Percentiles rank a stretch among this genome's conserved stretches.
Evolutionary conservation across 805 yeast genomes (phyloP).

Genomic region (Candida railenensis): DNA sequence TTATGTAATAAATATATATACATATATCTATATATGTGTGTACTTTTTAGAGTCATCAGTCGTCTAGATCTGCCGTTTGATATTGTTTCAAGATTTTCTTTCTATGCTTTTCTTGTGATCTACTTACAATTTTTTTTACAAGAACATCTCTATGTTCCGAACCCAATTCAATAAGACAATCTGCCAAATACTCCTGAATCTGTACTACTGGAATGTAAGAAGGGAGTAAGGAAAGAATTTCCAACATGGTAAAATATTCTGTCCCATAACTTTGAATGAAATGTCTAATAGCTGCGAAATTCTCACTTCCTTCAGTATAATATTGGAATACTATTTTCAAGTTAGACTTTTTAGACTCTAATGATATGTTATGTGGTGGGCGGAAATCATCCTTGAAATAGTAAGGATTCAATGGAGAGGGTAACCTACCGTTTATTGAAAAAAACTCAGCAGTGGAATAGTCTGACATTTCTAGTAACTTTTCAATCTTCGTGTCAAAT

Average conservation of each 20-base stretch:
- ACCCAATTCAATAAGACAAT: conserved; percentile 19
- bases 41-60: neutral
- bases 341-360: conserved; percentile 5
- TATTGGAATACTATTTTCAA: conserved; percentile 16
- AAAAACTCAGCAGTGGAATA: conserved; percentile 33
- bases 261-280: conserved; percentile 24
- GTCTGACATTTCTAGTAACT: conserved; percentile 24
- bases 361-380: neutral
- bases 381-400: conserved; percentile 11
- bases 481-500: neutral
- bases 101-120: conserved; percentile 25
- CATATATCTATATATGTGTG: too few species aligned
- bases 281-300: conserved; percentile 25
- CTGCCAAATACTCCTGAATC: conserved; percentile 24
- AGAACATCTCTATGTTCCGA: conserved; percentile 14
- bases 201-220: conserved; percentile 27
- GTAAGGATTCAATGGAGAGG: conserved; percentile 17
- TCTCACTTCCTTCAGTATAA: conserved; percentile 11
- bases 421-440: conserved; percentile 20
- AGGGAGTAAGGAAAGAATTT: conserved; percentile 30
- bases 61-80: neutral
- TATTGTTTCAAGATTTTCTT: conserved; percentile 12
- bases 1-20: neutral
- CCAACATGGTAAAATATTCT: conserved; percentile 19
- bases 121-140: conserved; percentile 26